Conservation (phyloP, 2,329 filamentous ascomycete genomes). For the Trichophyton rubrum region DNA sequence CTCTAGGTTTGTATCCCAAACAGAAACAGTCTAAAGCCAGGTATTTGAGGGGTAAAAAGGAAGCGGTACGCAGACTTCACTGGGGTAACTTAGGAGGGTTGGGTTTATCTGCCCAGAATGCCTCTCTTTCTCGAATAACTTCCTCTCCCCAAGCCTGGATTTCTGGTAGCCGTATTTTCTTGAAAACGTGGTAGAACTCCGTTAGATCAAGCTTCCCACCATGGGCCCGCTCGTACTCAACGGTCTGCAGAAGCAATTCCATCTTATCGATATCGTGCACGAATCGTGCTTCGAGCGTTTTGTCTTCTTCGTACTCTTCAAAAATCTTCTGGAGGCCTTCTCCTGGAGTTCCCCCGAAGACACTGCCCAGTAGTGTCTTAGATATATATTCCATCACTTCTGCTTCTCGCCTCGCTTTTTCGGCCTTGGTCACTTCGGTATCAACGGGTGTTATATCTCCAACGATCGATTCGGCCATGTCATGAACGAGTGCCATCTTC, state of each 20-base stretch:
- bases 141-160: slow-evolving; percentile 68
- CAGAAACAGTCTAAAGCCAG: not conserved
- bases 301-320: slow-evolving; percentile 86
- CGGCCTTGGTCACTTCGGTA: slow-evolving; percentile 58
- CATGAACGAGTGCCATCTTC: slow-evolving; percentile 90
- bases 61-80: not conserved
- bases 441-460: slow-evolving; percentile 96
- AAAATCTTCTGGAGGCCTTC: slow-evolving; percentile 65
- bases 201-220: slow-evolving; percentile 59
- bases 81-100: slow-evolving; percentile 10
- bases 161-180: slow-evolving; percentile 60
- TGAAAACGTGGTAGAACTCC: slow-evolving; percentile 74
- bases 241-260: slow-evolving; percentile 86
- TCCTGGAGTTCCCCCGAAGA: slow-evolving; percentile 58
- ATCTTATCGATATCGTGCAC: slow-evolving; percentile 98
- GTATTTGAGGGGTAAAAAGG: not conserved
- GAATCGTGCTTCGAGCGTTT: slow-evolving; percentile 73
- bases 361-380: slow-evolving; percentile 55
- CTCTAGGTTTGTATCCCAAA: too few relatives aligned
- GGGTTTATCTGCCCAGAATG: slow-evolving; percentile 51
- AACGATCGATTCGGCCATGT: slow-evolving; percentile 92
- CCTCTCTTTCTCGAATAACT: slow-evolving; percentile 61
- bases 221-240: slow-evolving; percentile 77
- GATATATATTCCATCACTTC: slow-evolving; percentile 89
- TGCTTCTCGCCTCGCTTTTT: slow-evolving; percentile 79